Base-by-base conservation (phyloP, 345 rosid genomes). In the Populus tremula region DNA sequence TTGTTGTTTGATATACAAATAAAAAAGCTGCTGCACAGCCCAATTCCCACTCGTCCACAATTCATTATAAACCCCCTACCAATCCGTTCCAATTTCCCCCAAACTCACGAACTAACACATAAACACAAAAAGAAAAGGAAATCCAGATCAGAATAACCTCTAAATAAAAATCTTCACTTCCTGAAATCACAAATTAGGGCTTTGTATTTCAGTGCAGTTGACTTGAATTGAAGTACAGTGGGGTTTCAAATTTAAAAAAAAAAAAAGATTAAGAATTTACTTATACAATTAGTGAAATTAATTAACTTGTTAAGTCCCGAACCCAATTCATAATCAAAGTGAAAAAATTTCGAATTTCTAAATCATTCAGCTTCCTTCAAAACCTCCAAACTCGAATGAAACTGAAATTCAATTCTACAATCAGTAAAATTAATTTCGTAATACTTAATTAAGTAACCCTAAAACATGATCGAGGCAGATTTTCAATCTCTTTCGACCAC, bases 1-100 rank as follows among this genome's bases (percentile, higher is more conserved):
- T 96, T 78, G 54, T 85, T 89, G 47, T 79, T 88, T 63, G 78
- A 80, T 77, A 82, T 78, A 78, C 67, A 77, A 79, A 72, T 76
- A 85, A 84, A 77, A 10, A 41, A 43, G 45, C 54, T 69, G 71
- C 82, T 77, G 74, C 88, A 84, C 80, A 87, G 82, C 78, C 87
- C 85, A 75, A 87, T 89, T 79, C 93, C 93, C 70, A 86, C 86
- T 76, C 81, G 82, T 71, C 78, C 72, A 76, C 86, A 82, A 69
- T 83, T 71, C 93, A 90, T 90, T 49, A 84, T 85, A 83, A 54
- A 67, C 62, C 61, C 81, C 79, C 87, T 73, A 85, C 36, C 38
- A 50, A 62, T 69, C 47, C 69, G 47, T 36, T 45, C 8, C 13
- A 80, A 71, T 61, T 67, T 53, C 84, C 77, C 78, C 64, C 63